Evolutionary conservation across 768 basidiomycete genomes (phyloP).

Genomic region (Amanita muscaria): DNA sequence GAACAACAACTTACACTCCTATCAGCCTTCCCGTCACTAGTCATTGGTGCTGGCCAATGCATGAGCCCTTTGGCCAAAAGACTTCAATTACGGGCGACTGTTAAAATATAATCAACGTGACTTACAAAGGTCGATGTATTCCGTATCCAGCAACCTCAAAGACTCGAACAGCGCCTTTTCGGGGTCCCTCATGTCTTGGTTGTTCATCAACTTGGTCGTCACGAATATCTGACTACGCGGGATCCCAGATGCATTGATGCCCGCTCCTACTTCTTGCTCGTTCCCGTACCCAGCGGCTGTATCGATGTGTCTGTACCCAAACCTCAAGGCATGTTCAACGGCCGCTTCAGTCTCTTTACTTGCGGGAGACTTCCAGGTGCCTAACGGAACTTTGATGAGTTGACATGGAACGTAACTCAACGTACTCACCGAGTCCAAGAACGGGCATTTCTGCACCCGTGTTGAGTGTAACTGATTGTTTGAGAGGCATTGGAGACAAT

Average conservation of each 20-base stretch:
- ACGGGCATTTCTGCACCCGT: slow-evolving; percentile 73
- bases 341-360: too few relatives aligned
- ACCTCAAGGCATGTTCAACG: too few relatives aligned
- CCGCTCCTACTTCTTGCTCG: slow-evolving; percentile 75
- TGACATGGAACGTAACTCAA: too few relatives aligned
- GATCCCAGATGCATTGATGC: slow-evolving; percentile 69
- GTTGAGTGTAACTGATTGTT: slow-evolving; percentile 51
- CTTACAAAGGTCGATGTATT: slow-evolving; percentile 75
- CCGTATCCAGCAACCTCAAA: slow-evolving; percentile 58
- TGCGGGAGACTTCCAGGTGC: too few relatives aligned
- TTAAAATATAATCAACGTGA: too few relatives aligned
- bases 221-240: slow-evolving; percentile 69
- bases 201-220: slow-evolving; percentile 67
- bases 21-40: slow-evolving; percentile 42
- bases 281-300: slow-evolving; percentile 66
- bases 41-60: slow-evolving; percentile 81
- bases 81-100: not conserved
- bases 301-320: slow-evolving; percentile 67
- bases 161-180: slow-evolving; percentile 58
- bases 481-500: slow-evolving; percentile 56
- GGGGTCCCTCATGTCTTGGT: slow-evolving; percentile 50
- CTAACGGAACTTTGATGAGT: too few relatives aligned
- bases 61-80: slow-evolving; percentile 49
- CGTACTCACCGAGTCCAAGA: slow-evolving; percentile 50
- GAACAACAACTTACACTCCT: slow-evolving; percentile 27